phyloP scores from a whole-genome alignment of 108 stramenopile genomes.

The Nannochloropsis oceanica region DNA sequence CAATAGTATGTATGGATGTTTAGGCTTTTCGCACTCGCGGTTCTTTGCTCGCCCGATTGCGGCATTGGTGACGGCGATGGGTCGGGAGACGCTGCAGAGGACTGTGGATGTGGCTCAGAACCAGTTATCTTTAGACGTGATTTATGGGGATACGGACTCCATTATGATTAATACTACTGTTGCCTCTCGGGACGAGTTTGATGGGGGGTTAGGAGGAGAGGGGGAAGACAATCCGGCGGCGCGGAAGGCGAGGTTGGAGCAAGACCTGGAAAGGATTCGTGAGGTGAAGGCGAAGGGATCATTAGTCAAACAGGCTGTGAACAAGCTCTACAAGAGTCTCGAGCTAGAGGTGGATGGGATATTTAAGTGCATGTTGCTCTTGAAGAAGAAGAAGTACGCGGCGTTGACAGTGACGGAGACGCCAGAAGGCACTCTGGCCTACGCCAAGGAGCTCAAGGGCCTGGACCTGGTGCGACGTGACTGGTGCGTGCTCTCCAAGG shows the following conservation, averaged over 20 bases:
- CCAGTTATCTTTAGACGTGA: constrained; percentile 84
- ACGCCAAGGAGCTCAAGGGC: constrained; percentile 68
- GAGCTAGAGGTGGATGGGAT: constrained; percentile 97
- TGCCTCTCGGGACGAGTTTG: constrained; percentile 22
- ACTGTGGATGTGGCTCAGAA: constrained; percentile 84
- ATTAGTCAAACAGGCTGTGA: constrained; percentile 86
- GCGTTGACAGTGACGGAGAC: constrained; percentile 64
- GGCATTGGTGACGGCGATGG: constrained; percentile 91
- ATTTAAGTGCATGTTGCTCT: constrained; percentile 84
- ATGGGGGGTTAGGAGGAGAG: constrained; percentile 32
- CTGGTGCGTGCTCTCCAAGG: constrained; percentile 95
- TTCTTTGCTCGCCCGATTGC: constrained; percentile 97
- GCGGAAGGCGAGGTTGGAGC: neutral
- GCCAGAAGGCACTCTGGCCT: constrained; percentile 44
- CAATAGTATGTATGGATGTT: constrained; percentile 99
- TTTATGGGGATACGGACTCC: constrained; percentile 98
- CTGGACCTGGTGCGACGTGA: constrained; percentile 96
- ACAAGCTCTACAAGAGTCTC: constrained; percentile 86
- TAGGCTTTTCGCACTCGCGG: constrained; percentile 85
- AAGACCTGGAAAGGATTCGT: neutral
- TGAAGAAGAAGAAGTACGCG: constrained; percentile 99
- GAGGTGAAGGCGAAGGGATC: constrained; percentile 45
- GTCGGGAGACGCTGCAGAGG: constrained; percentile 87
- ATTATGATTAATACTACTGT: constrained; percentile 97
- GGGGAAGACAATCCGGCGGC: neutral